Percentiles rank a stretch among this genome's conserved stretches.
These are phyloP conservation scores for Aspergillus sp. DNA, from an alignment of 2,329 filamentous ascomycete genomes.

Conservation along the genomic window DNA sequence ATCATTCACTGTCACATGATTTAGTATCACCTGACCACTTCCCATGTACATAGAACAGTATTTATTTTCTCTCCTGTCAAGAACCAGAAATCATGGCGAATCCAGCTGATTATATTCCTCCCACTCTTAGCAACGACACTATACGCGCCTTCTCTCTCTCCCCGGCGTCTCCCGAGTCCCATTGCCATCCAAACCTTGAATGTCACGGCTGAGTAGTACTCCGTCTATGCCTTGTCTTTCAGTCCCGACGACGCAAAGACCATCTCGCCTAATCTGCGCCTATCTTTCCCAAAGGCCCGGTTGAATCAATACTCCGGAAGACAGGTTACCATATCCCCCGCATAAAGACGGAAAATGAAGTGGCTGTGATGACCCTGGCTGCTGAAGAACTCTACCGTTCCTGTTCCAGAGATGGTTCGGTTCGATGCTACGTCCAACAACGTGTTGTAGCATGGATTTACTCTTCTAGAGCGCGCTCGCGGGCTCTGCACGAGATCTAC, in stretches of 20 bases:
- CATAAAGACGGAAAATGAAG: constrained; percentile 34
- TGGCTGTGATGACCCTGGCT: constrained; percentile 32
- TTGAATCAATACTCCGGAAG: constrained; percentile 24
- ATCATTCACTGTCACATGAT: too few relatives aligned
- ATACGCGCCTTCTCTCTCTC: not conserved
- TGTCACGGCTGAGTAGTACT: not conserved
- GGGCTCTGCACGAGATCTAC: constrained; percentile 28
- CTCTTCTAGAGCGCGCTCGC: constrained; percentile 20
- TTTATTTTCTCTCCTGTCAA: too few relatives aligned
- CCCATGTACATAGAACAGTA: too few relatives aligned
- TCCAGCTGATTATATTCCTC: not conserved
- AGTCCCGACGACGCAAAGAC: not conserved
- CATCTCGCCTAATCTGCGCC: not conserved
- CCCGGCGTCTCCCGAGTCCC: not conserved
- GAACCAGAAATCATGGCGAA: not conserved
- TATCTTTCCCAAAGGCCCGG: not conserved
- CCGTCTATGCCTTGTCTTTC: not conserved
- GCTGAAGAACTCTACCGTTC: constrained; percentile 25
- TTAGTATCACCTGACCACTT: too few relatives aligned
- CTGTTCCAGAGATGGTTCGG: constrained; percentile 25
- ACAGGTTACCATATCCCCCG: constrained; percentile 30
- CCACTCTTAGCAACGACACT: not conserved
- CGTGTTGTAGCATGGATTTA: constrained; percentile 27
- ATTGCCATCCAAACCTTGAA: not conserved
- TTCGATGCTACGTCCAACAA: constrained; percentile 23